Percentiles rank a stretch among this genome's conserved stretches.
Conservation (phyloP, 208 protist species). For the Tritrichomonas foetus region DNA sequence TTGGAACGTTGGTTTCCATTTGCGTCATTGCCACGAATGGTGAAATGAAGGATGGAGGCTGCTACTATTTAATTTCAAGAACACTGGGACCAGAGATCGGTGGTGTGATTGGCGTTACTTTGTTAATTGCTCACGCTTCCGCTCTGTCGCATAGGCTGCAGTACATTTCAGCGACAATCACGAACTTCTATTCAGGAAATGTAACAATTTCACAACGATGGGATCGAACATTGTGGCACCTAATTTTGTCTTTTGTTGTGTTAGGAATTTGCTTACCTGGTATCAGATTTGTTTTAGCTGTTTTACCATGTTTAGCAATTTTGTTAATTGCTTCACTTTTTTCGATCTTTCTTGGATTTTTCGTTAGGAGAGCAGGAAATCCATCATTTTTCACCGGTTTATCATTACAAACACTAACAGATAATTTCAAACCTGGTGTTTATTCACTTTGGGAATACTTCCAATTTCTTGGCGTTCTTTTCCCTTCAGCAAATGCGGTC, state of each 20-base stretch:
- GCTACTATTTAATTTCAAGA: conserved; percentile 26
- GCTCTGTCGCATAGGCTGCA: not conserved
- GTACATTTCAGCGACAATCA: not conserved
- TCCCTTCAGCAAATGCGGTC: not conserved
- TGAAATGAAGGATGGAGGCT: conserved; percentile 13
- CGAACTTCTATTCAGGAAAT: not conserved
- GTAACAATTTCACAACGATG: not conserved
- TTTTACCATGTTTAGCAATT: not conserved
- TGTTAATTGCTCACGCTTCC: not conserved
- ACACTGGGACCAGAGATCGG: not conserved
- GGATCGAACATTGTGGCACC: conserved; percentile 17
- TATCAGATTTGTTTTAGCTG: not conserved
- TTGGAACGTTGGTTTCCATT: not conserved
- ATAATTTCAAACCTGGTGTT: not conserved
- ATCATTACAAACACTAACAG: not conserved
- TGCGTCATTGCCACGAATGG: conserved; percentile 40
- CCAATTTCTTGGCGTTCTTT: not conserved
- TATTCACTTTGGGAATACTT: not conserved
- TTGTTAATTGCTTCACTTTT: not conserved
- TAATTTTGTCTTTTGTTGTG: not conserved
- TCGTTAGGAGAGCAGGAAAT: not conserved
- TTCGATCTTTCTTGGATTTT: not conserved
- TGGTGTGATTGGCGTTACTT: conserved; percentile 11
- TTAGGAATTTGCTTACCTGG: not conserved
- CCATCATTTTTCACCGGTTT: not conserved